These are phyloP conservation scores for Infundibulicybe gibba DNA, from an alignment of 768 basidiomycete genomes.

Conservation along the genomic window DNA sequence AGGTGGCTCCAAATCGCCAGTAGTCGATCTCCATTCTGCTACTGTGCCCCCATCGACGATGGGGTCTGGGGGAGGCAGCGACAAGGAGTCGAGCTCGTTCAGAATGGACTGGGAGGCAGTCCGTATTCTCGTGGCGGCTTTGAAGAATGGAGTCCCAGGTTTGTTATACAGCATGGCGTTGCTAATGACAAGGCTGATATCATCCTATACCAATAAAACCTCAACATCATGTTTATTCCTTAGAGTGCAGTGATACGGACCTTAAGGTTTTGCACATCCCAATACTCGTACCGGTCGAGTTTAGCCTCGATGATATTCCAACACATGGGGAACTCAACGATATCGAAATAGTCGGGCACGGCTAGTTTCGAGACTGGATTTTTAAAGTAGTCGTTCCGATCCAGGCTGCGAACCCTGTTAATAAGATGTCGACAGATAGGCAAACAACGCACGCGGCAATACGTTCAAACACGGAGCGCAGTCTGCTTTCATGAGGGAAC, in stretches of 20 bases:
- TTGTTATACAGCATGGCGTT: slow-evolving; percentile 91
- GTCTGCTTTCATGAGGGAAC: slow-evolving; percentile 58
- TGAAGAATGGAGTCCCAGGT: slow-evolving; percentile 65
- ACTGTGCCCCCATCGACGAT: not conserved
- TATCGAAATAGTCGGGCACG: slow-evolving; percentile 89
- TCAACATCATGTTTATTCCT: not conserved
- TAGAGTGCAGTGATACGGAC: slow-evolving; percentile 27
- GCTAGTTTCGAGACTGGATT: slow-evolving; percentile 75
- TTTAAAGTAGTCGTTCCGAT: slow-evolving; percentile 73
- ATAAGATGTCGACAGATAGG: not conserved
- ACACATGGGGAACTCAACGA: slow-evolving; percentile 86
- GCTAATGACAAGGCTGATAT: slow-evolving; percentile 77
- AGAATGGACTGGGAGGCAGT: slow-evolving; percentile 34
- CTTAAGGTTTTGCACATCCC: slow-evolving; percentile 71
- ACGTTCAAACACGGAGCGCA: slow-evolving; percentile 66
- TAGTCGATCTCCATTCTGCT: slow-evolving; percentile 9
- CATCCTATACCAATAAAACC: slow-evolving; percentile 44
- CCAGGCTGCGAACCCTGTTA: slow-evolving; percentile 45
- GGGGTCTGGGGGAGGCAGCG: not conserved
- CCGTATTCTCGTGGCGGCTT: slow-evolving; percentile 63
- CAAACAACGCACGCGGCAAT: slow-evolving; percentile 51
- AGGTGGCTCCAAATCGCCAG: slow-evolving; percentile 79
- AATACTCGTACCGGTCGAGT: slow-evolving; percentile 80
- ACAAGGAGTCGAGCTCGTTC: slow-evolving; percentile 28
- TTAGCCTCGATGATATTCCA: slow-evolving; percentile 81